Base-by-base conservation (phyloP, 2,329 filamentous ascomycete genomes). In the Chaetomium olivaceum region DNA sequence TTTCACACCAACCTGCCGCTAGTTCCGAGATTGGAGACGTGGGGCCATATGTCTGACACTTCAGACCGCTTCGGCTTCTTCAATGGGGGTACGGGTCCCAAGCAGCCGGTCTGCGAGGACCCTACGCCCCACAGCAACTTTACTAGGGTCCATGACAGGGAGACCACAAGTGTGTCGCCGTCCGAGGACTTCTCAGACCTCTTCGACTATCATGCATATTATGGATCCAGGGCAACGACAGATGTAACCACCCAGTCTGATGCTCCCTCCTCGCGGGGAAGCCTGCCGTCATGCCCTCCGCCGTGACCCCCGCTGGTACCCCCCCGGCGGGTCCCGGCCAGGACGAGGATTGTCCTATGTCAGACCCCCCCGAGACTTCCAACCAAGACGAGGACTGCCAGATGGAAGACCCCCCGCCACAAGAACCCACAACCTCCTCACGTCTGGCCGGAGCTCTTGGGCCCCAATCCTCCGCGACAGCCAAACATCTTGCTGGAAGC, bases 201-300 rank as follows among this genome's bases (percentile, higher is more conserved):
- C 39, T 71, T 71, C 62, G 69, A 71, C 67, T 69, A 31, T 57
- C 55, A 55, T 43, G 36, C 27, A 21, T 68, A 43, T 51, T 68
- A 43, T 55, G 62, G 23, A 29, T 21, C 29, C 52, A 58, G 54
- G 31, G 21, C 39, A 3, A 27, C 9, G 16, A 64, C 68, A 27
- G 64, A 70, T 69, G 68, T 66, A 66, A 66, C 67, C 65, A 67
- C 56, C 25, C 67, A 31, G 27, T 67, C 69, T 21, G 60, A 68
- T 25, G 57, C 51, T 25, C 62, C 59, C 21, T 63, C 59, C 21
- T 65, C 67, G 65, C 66, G 50, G 62, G 25, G 12, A 61, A 33
- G 52, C 56, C 52, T 50, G 61, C 61, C 36, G 56, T 58, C 57
- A 61, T 50, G 31, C 52, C 58, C 16, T 52, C 54, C 48, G 27